Percentiles rank a stretch among this genome's conserved stretches.
These are phyloP conservation scores for Clohesyomyces aquaticus DNA, from an alignment of 495 filamentous ascomycete genomes.

Conservation along the genomic window DNA sequence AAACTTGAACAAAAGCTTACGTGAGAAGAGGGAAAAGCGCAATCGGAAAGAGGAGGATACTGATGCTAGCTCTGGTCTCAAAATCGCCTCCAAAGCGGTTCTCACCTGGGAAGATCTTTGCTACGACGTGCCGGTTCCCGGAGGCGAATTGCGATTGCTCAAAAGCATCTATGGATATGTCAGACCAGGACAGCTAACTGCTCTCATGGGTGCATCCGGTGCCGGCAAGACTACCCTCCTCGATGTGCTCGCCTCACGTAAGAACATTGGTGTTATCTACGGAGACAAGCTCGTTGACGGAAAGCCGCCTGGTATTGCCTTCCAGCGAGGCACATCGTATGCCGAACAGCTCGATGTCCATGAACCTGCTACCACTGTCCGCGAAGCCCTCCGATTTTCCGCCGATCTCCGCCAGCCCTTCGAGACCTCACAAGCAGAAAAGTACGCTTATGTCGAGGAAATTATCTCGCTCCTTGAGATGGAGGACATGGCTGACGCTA, in stretches of 20 bases:
- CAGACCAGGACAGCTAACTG: constrained; percentile 76
- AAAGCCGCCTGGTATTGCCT: constrained; percentile 63
- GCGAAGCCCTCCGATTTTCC: constrained; percentile 83
- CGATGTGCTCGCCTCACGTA: constrained; percentile 75
- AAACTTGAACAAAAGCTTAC: constrained; percentile 66
- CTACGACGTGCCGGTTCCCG: constrained; percentile 71
- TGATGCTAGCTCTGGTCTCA: constrained; percentile 55
- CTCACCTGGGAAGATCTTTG: constrained; percentile 58
- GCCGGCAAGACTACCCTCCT: constrained; percentile 85
- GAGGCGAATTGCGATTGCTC: constrained; percentile 68
- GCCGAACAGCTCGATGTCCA: constrained; percentile 85
- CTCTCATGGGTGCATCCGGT: constrained; percentile 84
- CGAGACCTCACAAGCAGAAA: constrained; percentile 68
- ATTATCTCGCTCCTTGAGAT: constrained; percentile 81
- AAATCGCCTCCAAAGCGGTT: constrained; percentile 65
- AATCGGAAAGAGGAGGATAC: constrained; percentile 56
- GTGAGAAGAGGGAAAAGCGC: constrained; percentile 58
- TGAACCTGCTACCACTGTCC: constrained; percentile 72
- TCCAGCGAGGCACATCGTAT: constrained; percentile 80
- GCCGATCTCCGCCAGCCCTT: constrained; percentile 79
- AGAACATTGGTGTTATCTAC: constrained; percentile 75
- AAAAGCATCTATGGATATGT: constrained; percentile 78
- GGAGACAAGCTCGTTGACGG: constrained; percentile 80
- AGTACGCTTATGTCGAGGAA: constrained; percentile 81
- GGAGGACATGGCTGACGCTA: constrained; percentile 80